Evolutionary conservation across 2,329 filamentous ascomycete species (phyloP).

Genomic region (Colletotrichum coccodes): DNA sequence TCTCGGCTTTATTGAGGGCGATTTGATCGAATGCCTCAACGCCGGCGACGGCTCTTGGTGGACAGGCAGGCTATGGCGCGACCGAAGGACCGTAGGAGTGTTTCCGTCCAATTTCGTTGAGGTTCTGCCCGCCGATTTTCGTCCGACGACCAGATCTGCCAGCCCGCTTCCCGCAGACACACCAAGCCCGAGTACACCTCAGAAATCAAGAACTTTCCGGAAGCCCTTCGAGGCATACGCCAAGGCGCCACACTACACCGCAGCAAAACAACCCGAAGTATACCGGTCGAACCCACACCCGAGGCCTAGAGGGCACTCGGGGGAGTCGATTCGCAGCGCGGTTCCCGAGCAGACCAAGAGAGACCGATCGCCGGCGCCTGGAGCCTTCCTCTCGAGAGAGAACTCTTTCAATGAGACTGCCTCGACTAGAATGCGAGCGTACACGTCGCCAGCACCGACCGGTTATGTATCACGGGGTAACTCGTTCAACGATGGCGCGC

Average conservation of each 20-base stretch:
- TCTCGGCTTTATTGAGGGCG: constrained; percentile 95
- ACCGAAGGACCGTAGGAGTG: constrained; percentile 88
- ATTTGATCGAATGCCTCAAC: constrained; percentile 97
- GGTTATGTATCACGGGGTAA: constrained; percentile 31
- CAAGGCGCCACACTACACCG: constrained; percentile 73
- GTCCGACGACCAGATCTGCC: constrained; percentile 73
- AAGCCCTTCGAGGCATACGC: constrained; percentile 76
- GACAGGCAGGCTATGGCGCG: constrained; percentile 91
- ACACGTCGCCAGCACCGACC: constrained; percentile 26
- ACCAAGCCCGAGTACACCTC: constrained; percentile 64
- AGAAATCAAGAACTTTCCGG: constrained; percentile 72
- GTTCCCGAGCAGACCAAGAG: constrained; percentile 14
- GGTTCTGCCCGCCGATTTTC: constrained; percentile 85
- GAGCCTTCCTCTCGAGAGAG: constrained; percentile 33
- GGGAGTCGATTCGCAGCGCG: constrained; percentile 45
- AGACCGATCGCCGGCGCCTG: constrained; percentile 32
- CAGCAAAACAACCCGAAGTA: constrained; percentile 69
- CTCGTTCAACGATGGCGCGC: constrained; percentile 30
- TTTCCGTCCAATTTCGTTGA: constrained; percentile 99
- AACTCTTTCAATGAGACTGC: constrained; percentile 28
- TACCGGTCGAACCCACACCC: constrained; percentile 56
- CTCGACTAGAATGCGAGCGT: constrained; percentile 34
- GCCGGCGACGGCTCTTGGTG: constrained; percentile 98
- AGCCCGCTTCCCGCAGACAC: constrained; percentile 69
- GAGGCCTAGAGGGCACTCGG: constrained; percentile 52